Base-by-base conservation (phyloP, 2,329 filamentous ascomycete species). In the Seiridium unicorne region DNA sequence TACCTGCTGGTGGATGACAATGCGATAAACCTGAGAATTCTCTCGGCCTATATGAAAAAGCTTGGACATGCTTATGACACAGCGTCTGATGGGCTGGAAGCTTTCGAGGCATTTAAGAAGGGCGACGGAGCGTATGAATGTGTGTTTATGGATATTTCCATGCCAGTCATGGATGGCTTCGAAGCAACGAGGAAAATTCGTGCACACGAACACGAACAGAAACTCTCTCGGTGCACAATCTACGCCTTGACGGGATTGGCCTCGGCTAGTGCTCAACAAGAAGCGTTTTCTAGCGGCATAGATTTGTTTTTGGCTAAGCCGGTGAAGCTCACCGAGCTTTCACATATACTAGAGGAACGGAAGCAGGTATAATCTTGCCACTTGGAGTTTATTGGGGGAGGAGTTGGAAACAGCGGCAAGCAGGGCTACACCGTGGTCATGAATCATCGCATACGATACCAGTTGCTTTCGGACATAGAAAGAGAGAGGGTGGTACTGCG, bases 221-320 rank as follows among this genome's bases (percentile, higher is more conserved):
- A 69, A 0, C 64, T 77, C 0, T 58, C 66, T 2, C 76, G 76
- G 2, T 74, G 76, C 1, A 74, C 73, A 0, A 74, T 81, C 35
- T 78, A 81, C 36, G 78, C 79, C 0, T 66, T 82, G 8, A 80
- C 79, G 0, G 79, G 79, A 1, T 69, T 80, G 4, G 79, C 77
- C 0, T 77, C 76, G 49, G 71, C 72, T 0, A 74, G 73, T 35
- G 77, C 77, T 2, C 74, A 80, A 48, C 73, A 78, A 59, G 79
- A 81, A 60, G 78, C 79, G 0, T 77, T 78, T 59, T 74, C 73
- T 11, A 76, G 73, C 57, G 79, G 79, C 1, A 74, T 81, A 36
- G 78, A 82, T 64, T 61, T 80, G 4, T 81, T 80, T 61, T 63
- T 82, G 47, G 79, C 79, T 60, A 81, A 82, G 64, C 79, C 79